These are phyloP conservation scores for Solanum clarkiae DNA, from an alignment of 257 asterid species.

Conservation along the genomic window DNA sequence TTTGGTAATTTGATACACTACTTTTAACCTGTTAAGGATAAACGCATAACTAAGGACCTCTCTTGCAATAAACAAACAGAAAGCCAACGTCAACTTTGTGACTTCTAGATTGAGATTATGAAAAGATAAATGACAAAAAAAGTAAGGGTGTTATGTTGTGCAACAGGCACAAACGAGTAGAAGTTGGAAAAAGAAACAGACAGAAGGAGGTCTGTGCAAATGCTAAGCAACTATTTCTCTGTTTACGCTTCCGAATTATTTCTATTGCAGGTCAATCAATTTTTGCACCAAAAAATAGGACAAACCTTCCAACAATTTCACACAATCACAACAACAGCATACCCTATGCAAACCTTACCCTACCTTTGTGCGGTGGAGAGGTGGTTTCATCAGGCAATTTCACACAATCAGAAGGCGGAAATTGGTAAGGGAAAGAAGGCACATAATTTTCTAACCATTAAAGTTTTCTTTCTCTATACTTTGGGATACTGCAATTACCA, in stretches of 20 bases:
- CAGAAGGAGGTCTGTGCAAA: neutral
- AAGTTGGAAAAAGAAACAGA: neutral
- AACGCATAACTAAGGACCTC: neutral
- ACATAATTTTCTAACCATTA: neutral
- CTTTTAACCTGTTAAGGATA: neutral
- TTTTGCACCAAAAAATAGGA: neutral
- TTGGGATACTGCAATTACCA: neutral
- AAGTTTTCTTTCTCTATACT: neutral
- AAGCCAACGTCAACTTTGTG: neutral
- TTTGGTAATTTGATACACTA: neutral
- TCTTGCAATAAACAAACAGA: neutral
- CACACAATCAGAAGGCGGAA: neutral
- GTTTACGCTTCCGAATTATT: neutral
- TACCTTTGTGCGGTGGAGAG: neutral
- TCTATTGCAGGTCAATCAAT: neutral
- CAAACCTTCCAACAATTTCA: neutral
- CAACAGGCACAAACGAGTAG: neutral
- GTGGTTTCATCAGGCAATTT: neutral
- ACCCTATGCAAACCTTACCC: neutral
- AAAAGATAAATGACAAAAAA: neutral
- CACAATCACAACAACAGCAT: neutral
- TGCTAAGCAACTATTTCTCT: neutral
- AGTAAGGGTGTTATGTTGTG: neutral
- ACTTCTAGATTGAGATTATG: neutral
- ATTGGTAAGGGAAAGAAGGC: neutral